Evolutionary conservation across 345 rosid genomes (phyloP).

Genomic region (Schrenkiella parvula): DNA sequence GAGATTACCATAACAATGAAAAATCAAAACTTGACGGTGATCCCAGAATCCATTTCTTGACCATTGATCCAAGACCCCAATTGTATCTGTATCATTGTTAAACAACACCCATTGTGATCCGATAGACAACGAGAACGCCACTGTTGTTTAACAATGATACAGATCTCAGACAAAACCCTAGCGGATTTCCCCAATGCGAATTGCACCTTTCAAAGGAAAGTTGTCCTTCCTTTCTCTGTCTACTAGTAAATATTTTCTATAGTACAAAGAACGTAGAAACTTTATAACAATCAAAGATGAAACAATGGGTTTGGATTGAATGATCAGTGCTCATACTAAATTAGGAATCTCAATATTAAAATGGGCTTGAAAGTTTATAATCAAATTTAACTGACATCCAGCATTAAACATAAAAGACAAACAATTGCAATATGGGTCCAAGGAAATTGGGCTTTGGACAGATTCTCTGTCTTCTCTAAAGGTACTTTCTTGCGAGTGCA

Average conservation of each 20-base stretch:
- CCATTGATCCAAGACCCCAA: slow-evolving; percentile 95
- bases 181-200: slow-evolving; percentile 80
- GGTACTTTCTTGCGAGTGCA: slow-evolving; percentile 84
- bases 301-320: background rate
- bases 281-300: background rate
- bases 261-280: background rate
- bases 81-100: too few species aligned
- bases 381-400: background rate
- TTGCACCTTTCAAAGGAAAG: slow-evolving; percentile 38
- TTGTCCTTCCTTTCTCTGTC: background rate
- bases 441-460: background rate
- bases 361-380: background rate
- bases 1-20: slow-evolving; percentile 66
- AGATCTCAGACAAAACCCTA: slow-evolving; percentile 76
- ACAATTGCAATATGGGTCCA: background rate
- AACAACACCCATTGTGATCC: slow-evolving; percentile 91
- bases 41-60: slow-evolving; percentile 92
- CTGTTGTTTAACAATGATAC: slow-evolving; percentile 89
- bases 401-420: background rate
- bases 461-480: slow-evolving; percentile 33
- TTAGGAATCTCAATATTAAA: background rate
- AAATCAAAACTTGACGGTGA: slow-evolving; percentile 72
- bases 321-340: background rate
- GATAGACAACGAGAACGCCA: slow-evolving; percentile 86
- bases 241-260: background rate